These are phyloP conservation scores for Ceratocystis destructans DNA, from an alignment of 2,329 filamentous ascomycete genomes.

Conservation along the genomic window DNA sequence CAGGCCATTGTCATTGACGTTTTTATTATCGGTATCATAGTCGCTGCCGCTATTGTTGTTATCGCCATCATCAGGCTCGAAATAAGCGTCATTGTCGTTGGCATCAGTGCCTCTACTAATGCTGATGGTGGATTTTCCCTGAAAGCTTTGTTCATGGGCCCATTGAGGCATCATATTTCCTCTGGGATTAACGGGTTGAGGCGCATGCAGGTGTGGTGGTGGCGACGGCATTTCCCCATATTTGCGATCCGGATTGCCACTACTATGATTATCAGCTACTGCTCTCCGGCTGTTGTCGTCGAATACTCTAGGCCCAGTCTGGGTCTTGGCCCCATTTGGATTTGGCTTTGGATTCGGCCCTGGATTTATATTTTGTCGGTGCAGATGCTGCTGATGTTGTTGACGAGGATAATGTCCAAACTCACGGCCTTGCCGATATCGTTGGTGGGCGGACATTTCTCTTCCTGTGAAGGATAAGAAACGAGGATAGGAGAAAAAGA, in stretches of 20 bases:
- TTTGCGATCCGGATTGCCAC: too few species aligned
- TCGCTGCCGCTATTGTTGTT: neutral
- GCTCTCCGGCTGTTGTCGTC: neutral
- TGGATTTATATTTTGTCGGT: neutral
- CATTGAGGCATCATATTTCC: slow-evolving; percentile 16
- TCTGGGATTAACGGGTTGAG: slow-evolving; percentile 15
- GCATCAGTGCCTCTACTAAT: neutral
- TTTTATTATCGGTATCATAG: too few species aligned
- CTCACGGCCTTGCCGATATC: slow-evolving; percentile 10
- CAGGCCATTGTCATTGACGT: too few species aligned
- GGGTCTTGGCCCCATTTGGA: neutral
- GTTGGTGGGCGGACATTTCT: slow-evolving; percentile 9
- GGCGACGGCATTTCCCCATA: too few species aligned
- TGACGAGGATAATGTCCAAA: slow-evolving; percentile 3
- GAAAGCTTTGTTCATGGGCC: slow-evolving; percentile 17
- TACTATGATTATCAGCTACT: neutral
- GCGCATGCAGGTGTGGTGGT: slow-evolving; percentile 10
- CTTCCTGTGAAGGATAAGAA: neutral
- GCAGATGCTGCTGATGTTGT: neutral
- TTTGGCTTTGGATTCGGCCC: neutral
- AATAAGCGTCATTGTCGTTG: neutral
- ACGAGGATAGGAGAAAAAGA: neutral
- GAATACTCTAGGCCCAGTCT: neutral
- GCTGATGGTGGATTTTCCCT: neutral
- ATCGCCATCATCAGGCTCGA: neutral